phyloP scores from a whole-genome alignment of 176 grass and related monocot species.

The Triticum dicoccoides region DNA sequence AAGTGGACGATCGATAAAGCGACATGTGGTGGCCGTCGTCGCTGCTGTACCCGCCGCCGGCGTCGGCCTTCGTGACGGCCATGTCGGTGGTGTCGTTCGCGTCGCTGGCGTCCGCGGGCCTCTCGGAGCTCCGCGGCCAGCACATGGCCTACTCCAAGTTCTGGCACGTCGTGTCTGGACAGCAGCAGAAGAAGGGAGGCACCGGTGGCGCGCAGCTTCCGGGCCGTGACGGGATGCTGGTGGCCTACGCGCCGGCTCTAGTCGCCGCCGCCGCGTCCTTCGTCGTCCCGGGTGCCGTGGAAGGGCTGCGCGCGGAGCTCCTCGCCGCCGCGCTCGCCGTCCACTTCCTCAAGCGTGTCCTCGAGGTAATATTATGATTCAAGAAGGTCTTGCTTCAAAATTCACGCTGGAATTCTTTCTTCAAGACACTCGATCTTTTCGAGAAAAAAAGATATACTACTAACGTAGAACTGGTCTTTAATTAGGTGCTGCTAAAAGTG shows the following conservation, averaged over 20 bases:
- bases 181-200: background rate
- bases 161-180: conserved; percentile 42
- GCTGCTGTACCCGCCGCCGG: conserved; percentile 54
- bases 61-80: conserved; percentile 40
- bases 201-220: conserved; percentile 4
- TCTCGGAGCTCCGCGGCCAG: conserved; percentile 54
- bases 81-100: conserved; percentile 40
- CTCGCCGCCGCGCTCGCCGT: conserved; percentile 45
- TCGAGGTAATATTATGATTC: conserved; percentile 50
- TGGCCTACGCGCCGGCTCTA: conserved; percentile 64
- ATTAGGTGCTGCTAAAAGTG: no score
- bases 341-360: conserved; percentile 74
- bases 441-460: no score
- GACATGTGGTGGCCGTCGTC: conserved; percentile 12
- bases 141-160: conserved; percentile 84
- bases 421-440: no score
- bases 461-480: no score
- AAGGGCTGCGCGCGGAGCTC: conserved; percentile 23
- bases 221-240: conserved; percentile 54
- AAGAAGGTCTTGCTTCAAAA: background rate
- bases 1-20: no score
- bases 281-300: conserved; percentile 37
- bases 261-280: conserved; percentile 41
- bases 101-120: conserved; percentile 27
- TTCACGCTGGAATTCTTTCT: no score